Evolutionary conservation across 2,329 filamentous ascomycete species (phyloP).

Genomic region (Beauveria medogensis): DNA sequence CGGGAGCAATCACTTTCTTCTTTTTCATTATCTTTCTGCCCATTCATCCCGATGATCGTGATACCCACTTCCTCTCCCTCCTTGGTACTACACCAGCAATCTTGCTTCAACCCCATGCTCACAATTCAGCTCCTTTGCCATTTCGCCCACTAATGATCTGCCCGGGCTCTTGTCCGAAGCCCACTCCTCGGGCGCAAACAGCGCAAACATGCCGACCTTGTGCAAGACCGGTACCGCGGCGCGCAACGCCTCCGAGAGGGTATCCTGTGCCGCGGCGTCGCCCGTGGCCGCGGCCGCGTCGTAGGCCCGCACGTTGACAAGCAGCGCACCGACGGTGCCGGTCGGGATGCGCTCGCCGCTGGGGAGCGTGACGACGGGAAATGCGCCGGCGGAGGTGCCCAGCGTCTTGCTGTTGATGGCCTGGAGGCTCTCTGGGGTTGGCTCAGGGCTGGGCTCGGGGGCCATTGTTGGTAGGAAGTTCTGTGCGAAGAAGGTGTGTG

Average conservation of each 20-base stretch:
- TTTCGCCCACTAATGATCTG: constrained; percentile 10
- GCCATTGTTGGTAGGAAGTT: neutral
- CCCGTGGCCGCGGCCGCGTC: neutral
- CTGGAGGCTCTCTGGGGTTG: neutral
- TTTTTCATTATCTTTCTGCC: no score
- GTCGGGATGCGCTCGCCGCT: constrained; percentile 13
- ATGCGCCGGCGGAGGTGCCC: constrained; percentile 7
- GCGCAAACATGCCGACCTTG: constrained; percentile 13
- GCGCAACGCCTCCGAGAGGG: constrained; percentile 6
- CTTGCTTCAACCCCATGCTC: neutral
- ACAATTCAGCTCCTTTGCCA: constrained; percentile 3
- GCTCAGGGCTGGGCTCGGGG: neutral
- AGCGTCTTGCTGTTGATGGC: constrained; percentile 14
- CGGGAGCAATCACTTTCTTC: no score
- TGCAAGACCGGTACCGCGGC: constrained; percentile 12
- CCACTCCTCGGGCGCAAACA: constrained; percentile 13
- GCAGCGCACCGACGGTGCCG: constrained; percentile 12
- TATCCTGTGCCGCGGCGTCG: neutral
- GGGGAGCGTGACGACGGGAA: constrained; percentile 13
- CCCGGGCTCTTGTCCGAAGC: constrained; percentile 2
- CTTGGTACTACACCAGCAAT: no score
- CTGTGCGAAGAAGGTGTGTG: no score
- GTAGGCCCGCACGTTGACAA: constrained; percentile 13
- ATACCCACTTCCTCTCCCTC: no score
- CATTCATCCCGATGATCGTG: no score